These are phyloP conservation scores for Saccharomycopsis vini DNA, from an alignment of 805 yeast species.

Conservation along the genomic window DNA sequence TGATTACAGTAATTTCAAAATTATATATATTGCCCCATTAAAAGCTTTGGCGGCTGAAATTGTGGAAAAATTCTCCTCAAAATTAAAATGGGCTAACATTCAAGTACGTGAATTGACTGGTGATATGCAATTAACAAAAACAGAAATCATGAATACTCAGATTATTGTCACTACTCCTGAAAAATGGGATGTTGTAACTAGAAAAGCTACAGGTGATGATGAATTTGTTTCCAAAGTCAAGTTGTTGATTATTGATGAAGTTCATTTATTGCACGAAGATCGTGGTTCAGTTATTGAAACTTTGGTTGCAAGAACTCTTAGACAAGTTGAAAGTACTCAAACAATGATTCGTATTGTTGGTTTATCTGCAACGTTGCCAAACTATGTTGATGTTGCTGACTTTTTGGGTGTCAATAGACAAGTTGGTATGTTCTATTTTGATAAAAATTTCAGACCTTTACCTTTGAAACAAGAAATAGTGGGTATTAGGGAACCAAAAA, in stretches of 20 bases:
- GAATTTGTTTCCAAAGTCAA: conserved; percentile 80
- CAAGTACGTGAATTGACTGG: conserved; percentile 86
- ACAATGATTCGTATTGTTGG: conserved; percentile 92
- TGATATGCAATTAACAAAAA: conserved; percentile 83
- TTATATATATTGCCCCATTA: conserved; percentile 86
- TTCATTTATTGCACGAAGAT: conserved; percentile 92
- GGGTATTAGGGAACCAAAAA: conserved; percentile 73
- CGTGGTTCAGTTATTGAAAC: conserved; percentile 97
- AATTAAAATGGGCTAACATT: conserved; percentile 78
- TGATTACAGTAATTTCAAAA: conserved; percentile 77
- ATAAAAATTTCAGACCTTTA: conserved; percentile 86
- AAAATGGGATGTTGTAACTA: conserved; percentile 95
- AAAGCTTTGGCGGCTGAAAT: conserved; percentile 96
- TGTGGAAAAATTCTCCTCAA: conserved; percentile 76
- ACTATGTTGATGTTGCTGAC: conserved; percentile 88
- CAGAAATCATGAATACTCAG: conserved; percentile 76
- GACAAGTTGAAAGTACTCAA: conserved; percentile 93
- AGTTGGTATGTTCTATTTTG: conserved; percentile 91
- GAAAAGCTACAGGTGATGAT: conserved; percentile 84
- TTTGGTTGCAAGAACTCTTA: conserved; percentile 81
- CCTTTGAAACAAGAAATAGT: conserved; percentile 82
- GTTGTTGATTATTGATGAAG: conserved; percentile 88
- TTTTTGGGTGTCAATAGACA: conserved; percentile 85
- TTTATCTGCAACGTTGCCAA: conserved; percentile 88
- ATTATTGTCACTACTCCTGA: conserved; percentile 92